Conservation (phyloP, 768 basidiomycete genomes). For the Coprinellus aureogranulatus region DNA sequence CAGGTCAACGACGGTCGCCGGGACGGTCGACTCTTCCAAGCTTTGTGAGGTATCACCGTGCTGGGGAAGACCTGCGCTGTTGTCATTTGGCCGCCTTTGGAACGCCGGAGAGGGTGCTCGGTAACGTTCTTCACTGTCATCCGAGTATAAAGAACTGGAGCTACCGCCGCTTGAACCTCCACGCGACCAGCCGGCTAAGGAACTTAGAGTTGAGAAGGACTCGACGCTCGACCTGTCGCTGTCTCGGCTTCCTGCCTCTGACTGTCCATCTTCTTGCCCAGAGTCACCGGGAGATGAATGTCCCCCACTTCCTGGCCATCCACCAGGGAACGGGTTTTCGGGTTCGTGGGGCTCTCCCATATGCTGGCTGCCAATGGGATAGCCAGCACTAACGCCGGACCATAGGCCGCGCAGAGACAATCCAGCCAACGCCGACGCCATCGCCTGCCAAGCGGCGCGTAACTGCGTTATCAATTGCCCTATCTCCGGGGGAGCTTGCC, state of each 20-base stretch:
- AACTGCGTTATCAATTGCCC: not conserved
- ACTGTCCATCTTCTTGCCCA: slow-evolving; percentile 20
- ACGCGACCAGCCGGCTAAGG: slow-evolving; percentile 35
- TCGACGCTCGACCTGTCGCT: slow-evolving; percentile 15
- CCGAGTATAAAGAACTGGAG: slow-evolving; percentile 25
- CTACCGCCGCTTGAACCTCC: slow-evolving; percentile 29
- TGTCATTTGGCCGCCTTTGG: slow-evolving; percentile 4
- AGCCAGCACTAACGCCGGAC: not conserved
- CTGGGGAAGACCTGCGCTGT: not conserved
- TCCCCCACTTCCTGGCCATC: not conserved
- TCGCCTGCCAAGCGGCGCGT: not conserved
- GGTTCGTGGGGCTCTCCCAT: not conserved
- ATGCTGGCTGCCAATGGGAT: not conserved
- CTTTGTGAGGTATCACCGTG: not conserved
- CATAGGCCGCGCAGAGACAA: not conserved
- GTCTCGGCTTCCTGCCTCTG: not conserved
- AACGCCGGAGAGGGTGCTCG: not conserved
- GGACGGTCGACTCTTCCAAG: slow-evolving; percentile 6
- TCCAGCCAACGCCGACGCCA: not conserved
- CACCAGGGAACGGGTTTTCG: not conserved
- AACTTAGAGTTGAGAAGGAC: slow-evolving; percentile 50
- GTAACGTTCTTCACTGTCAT: slow-evolving; percentile 9
- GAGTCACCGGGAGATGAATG: not conserved
- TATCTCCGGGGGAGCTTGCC: not conserved
- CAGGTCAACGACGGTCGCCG: slow-evolving; percentile 32